Base-by-base conservation (phyloP, 768 basidiomycete genomes). In the Royoungia palumana region DNA sequence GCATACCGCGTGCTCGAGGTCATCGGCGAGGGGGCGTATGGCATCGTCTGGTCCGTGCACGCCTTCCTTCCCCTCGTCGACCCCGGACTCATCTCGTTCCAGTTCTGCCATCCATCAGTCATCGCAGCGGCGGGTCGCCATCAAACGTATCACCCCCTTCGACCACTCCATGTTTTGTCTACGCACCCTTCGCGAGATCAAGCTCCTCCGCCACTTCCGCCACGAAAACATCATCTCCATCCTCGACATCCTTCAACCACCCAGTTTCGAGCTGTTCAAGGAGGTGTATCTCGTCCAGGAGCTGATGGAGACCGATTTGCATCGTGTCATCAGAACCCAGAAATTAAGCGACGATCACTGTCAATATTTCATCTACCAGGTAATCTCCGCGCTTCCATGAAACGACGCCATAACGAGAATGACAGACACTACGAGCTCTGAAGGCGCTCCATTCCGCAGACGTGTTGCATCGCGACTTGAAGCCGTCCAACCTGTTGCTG, bases 351-450 rank as follows among this genome's bases (percentile, higher is more conserved):
- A 98, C 64, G 94, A 97, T 63, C 94, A 97, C 64, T 87, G 84
- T 58, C 93, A 98, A 69, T 99, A 99, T 68, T 97, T 99, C 64
- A 85, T 95, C 56, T 99, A 99, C 67, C 95, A 97, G 77, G 85
- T 83, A 53, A 42, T 72, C 65, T 49, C 34, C 41, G 36, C 57
- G 46, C 35, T 39, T 8, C 19, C 21, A 38, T 47, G 28, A 36
- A 36, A 16, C 32, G 6, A 22, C 30, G 11, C n/a, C 30, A 50
- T 57, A 16, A 56, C 45, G 7, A 30, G 41, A 35, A 28, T 36
- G 41, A 21, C 6, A 59, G 83, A 93, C 93, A 1, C 79, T 96
- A 2, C 81, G 95, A 36, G 95, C 93, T 0, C 72, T 99, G 55
- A 99, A 99, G 67, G 94, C 94, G 0, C 78, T 97, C 2, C 94